phyloP scores from a whole-genome alignment of 805 yeast species.

The Millerozyma acaciae region DNA sequence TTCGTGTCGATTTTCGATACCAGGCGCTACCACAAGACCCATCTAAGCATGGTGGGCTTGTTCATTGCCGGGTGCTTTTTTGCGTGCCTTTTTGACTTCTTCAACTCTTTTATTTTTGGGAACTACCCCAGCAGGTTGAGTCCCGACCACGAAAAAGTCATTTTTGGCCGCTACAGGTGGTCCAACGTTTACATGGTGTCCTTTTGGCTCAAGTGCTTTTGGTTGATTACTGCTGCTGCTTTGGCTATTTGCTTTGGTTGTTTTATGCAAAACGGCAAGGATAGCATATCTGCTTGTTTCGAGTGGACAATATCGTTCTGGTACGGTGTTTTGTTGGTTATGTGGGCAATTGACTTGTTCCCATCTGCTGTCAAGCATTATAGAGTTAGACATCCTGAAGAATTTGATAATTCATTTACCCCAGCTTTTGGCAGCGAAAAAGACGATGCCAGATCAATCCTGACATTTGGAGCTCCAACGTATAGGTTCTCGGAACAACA shows the following conservation, averaged over 20 bases:
- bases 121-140: slow-evolving; percentile 31
- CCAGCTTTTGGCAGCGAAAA: slow-evolving; percentile 4
- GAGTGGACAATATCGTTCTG: slow-evolving; percentile 90
- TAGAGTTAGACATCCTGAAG: slow-evolving; percentile 26
- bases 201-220: slow-evolving; percentile 51
- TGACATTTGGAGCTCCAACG: slow-evolving; percentile 17
- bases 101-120: slow-evolving; percentile 37
- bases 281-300: slow-evolving; percentile 54
- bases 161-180: slow-evolving; percentile 36
- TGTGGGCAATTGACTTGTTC: slow-evolving; percentile 66
- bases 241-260: slow-evolving; percentile 70
- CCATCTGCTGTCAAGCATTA: slow-evolving; percentile 50
- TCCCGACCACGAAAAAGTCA: slow-evolving; percentile 37
- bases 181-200: slow-evolving; percentile 44
- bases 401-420: slow-evolving; percentile 16
- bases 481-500: slow-evolving; percentile 7
- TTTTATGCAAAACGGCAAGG: slow-evolving; percentile 27
- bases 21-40: slow-evolving; percentile 52
- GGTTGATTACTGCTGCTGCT: slow-evolving; percentile 64
- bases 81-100: slow-evolving; percentile 35
- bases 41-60: slow-evolving; percentile 64
- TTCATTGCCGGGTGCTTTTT: slow-evolving; percentile 68
- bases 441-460: slow-evolving; percentile 13
- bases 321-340: slow-evolving; percentile 66
- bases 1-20: slow-evolving; percentile 75